These are phyloP conservation scores for Russula vinacea DNA, from an alignment of 768 basidiomycete species.

Conservation along the genomic window DNA sequence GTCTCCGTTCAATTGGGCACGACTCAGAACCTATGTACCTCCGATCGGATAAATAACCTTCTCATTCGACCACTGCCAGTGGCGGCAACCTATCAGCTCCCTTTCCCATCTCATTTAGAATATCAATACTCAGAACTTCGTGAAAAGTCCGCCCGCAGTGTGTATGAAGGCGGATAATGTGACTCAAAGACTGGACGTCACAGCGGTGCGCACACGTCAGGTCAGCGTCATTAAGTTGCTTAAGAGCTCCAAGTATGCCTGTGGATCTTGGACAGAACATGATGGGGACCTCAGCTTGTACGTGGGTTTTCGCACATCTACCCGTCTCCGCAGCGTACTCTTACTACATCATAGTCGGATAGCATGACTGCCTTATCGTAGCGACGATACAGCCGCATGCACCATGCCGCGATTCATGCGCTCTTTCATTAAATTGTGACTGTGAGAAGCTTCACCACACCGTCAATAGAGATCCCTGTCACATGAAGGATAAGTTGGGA, in stretches of 20 bases:
- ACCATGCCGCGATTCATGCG: no score
- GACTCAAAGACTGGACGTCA: neutral
- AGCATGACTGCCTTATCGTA: neutral
- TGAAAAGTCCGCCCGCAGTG: neutral
- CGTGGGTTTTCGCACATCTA: no score
- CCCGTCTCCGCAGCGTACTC: neutral
- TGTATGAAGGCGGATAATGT: neutral
- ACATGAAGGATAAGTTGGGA: conserved; percentile 31
- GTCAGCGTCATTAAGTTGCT: neutral
- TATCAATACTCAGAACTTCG: no score
- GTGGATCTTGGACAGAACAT: neutral
- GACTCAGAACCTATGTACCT: no score
- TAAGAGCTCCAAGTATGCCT: neutral
- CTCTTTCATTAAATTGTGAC: conserved; percentile 41
- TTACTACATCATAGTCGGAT: neutral
- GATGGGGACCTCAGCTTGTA: neutral
- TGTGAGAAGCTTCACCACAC: conserved; percentile 50
- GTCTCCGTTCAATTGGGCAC: no score
- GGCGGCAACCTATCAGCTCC: no score
- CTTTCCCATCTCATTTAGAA: no score
- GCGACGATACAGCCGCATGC: neutral
- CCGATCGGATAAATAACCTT: no score
- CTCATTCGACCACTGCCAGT: no score
- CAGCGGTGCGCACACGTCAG: neutral
- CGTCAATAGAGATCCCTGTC: conserved; percentile 58